These are phyloP conservation scores for Ceratobasidium sp. DNA, from an alignment of 1,284 basidiomycete genomes.

Conservation along the genomic window DNA sequence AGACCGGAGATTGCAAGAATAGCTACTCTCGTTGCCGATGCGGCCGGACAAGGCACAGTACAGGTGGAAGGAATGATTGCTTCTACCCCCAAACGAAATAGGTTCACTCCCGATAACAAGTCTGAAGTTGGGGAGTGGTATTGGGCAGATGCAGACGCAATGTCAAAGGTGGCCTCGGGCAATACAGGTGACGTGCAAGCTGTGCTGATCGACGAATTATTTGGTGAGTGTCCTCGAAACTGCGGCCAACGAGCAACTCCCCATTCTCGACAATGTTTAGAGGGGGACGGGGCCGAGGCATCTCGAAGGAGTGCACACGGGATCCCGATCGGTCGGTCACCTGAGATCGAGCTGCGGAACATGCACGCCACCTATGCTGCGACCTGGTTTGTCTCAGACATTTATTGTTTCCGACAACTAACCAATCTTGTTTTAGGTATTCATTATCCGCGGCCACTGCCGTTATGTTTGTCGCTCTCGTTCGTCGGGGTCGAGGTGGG, in stretches of 20 bases:
- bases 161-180: slow-evolving; percentile 85
- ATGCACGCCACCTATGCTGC: slow-evolving; percentile 95
- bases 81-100: slow-evolving; percentile 72
- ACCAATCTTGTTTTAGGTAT: slow-evolving; percentile 52
- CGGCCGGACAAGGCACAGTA: slow-evolving; percentile 61
- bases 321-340: slow-evolving; percentile 84
- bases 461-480: slow-evolving; percentile 56
- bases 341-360: slow-evolving; percentile 91
- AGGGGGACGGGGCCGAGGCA: slow-evolving; percentile 81
- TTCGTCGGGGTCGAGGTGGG: slow-evolving; percentile 50
- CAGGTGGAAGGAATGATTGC: slow-evolving; percentile 78
- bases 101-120: slow-evolving; percentile 90
- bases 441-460: slow-evolving; percentile 58
- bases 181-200: slow-evolving; percentile 76
- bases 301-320: slow-evolving; percentile 73
- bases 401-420: background rate
- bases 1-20: slow-evolving; percentile 58
- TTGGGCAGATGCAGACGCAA: slow-evolving; percentile 86
- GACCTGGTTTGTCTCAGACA: slow-evolving; percentile 76
- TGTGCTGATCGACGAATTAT: slow-evolving; percentile 87
- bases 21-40: slow-evolving; percentile 53
- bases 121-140: slow-evolving; percentile 88
- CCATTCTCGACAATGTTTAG: slow-evolving; percentile 58
- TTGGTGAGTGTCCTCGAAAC: slow-evolving; percentile 63
- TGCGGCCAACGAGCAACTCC: background rate